These are phyloP conservation scores for Magnolia kwangsiensis DNA, from an alignment of 164 flowering plant genomes.

Conservation along the genomic window DNA sequence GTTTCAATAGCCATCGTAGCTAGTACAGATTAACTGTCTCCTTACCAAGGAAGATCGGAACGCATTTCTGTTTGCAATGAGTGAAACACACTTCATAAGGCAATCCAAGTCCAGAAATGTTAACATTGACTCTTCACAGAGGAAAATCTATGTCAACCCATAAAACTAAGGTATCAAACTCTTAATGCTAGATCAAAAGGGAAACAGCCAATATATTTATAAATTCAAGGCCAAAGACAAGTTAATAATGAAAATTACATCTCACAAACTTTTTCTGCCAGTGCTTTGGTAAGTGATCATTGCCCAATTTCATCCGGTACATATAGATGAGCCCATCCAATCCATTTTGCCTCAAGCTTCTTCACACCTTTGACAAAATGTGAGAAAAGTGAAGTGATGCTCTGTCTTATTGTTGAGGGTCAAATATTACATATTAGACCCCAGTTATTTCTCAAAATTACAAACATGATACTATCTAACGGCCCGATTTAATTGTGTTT, in stretches of 20 bases:
- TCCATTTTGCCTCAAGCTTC: no score
- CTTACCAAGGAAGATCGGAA: slow-evolving; percentile 92
- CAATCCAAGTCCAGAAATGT: neutral
- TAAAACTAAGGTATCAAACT: no score
- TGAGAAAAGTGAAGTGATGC: no score
- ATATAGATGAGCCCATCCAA: slow-evolving; percentile 85
- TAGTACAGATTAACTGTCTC: slow-evolving; percentile 84
- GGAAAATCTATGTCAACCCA: no score
- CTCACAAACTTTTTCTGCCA: slow-evolving; percentile 81
- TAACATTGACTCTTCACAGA: neutral
- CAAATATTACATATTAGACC: no score
- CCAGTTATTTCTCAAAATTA: no score
- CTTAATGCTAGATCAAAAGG: no score
- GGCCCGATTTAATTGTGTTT: no score
- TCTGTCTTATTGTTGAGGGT: no score
- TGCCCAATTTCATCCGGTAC: slow-evolving; percentile 91
- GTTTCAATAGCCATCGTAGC: slow-evolving; percentile 96
- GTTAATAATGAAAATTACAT: neutral
- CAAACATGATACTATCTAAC: no score
- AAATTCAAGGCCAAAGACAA: neutral
- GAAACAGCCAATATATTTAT: no score
- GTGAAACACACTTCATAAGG: slow-evolving; percentile 10
- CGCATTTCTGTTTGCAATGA: slow-evolving; percentile 58
- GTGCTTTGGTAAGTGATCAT: slow-evolving; percentile 71
- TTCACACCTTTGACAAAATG: no score